Evolutionary conservation across 2,329 filamentous ascomycete species (phyloP).

Genomic region (Xylaria sp.): DNA sequence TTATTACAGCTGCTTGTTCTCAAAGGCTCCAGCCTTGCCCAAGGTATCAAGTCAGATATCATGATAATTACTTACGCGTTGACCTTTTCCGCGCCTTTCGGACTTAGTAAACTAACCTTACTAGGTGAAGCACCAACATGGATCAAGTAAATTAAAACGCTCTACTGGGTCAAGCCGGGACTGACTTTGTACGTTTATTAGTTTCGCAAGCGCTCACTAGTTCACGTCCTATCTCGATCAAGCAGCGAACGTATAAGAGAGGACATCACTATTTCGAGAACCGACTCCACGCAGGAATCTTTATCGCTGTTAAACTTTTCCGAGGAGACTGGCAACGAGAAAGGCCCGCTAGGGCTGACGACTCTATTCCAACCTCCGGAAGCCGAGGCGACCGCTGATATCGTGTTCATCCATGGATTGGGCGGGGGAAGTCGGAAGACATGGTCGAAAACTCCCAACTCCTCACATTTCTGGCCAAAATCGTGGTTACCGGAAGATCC

Average conservation of each 20-base stretch:
- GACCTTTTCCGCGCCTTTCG: too few relatives aligned
- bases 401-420: conserved; percentile 37
- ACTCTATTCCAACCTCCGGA: conserved; percentile 32
- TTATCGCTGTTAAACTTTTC: conserved; percentile 17
- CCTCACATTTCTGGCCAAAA: conserved; percentile 36
- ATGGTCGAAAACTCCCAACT: conserved; percentile 27
- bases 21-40: too few relatives aligned
- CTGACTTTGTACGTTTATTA: neutral
- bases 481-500: conserved; percentile 34
- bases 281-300: conserved; percentile 10
- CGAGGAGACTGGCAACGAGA: conserved; percentile 16
- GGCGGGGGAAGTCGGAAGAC: conserved; percentile 35
- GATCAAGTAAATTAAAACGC: too few relatives aligned
- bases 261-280: conserved; percentile 19
- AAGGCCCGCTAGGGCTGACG: conserved; percentile 31
- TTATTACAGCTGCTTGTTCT: too few relatives aligned
- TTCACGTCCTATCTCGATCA: conserved; percentile 27
- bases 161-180: too few relatives aligned
- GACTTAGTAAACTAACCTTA: too few relatives aligned
- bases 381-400: conserved; percentile 20
- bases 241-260: conserved; percentile 15
- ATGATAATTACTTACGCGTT: too few relatives aligned
- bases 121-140: too few relatives aligned
- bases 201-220: conserved; percentile 24
- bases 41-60: too few relatives aligned